Base-by-base conservation (phyloP, 768 basidiomycete species). In the Hericium coralloides region DNA sequence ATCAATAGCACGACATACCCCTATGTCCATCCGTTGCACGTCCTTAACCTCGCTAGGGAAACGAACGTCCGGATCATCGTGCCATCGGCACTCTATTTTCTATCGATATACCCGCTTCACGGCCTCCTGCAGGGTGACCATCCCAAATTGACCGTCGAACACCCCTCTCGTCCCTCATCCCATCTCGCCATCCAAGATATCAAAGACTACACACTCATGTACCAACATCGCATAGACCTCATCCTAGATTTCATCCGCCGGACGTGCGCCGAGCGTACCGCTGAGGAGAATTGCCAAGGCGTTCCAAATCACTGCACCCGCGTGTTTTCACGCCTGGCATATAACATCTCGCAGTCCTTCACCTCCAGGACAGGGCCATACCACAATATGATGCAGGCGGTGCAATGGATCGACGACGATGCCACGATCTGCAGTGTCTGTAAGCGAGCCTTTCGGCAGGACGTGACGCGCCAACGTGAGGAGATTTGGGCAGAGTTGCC, bases 1-100 rank as follows among this genome's bases (percentile, higher is more conserved):
- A 68, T 76, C 53, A 67, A 73, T 59, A 71, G 76, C 55, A 66
- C 79, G 41, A 75, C 78, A n/a, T 82, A 79, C 60, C 82, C 82
- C 15, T 81, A 76, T 58, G 78, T 78, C 26, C 82, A 84, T 62
- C 82, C 82, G 9, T 58, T 84, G 25, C 79, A 79, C 60, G 75
- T 82, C 37, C 73, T 83, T 53, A 80, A 81, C 56, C 75, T 83
- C 41, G 79, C 80, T 14, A 71, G 75, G 49, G 79, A 81, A 63
- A 74, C 73, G 14, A 72, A 82, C 61, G 69, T 77, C 17, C 69
- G 66, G 23, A 66, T 80, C 52, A 59, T 82, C 49, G 56, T 81
- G 38, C 81, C 81, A 2, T 75, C 79, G 9, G 77, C 74, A 9
- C 55, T 82, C 12, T 84, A 82, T 61, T 82, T 82, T 67, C 73